These are phyloP conservation scores for Xylariomycetidae sp. DNA, from an alignment of 2,329 filamentous ascomycete species.

Conservation along the genomic window DNA sequence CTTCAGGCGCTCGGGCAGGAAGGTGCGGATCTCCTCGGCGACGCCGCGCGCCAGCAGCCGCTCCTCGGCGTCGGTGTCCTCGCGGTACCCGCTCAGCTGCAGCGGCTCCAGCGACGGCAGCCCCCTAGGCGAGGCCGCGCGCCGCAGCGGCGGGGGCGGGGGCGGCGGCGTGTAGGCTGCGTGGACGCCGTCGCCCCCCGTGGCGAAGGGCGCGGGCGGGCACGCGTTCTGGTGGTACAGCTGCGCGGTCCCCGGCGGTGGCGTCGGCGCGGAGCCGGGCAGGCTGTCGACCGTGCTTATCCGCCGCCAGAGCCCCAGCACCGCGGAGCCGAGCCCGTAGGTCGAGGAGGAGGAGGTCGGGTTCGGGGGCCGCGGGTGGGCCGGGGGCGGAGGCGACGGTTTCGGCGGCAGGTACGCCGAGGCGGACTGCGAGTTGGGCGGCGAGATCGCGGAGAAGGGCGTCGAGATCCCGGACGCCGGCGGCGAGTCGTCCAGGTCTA, in stretches of 20 bases:
- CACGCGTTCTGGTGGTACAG: conserved; percentile 17
- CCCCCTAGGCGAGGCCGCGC: conserved; percentile 72
- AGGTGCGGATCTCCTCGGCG: conserved; percentile 87
- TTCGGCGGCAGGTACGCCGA: conserved; percentile 1
- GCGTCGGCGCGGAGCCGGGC: conserved; percentile 13
- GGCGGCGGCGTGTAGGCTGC: conserved; percentile 46
- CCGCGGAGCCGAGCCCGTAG: conserved; percentile 20
- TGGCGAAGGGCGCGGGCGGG: neutral
- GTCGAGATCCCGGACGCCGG: conserved; percentile 20
- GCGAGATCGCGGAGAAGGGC: conserved; percentile 10
- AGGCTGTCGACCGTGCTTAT: conserved; percentile 46
- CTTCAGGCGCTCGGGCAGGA: conserved; percentile 81
- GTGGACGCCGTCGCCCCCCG: conserved; percentile 41
- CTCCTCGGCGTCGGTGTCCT: conserved; percentile 51
- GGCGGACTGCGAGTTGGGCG: neutral
- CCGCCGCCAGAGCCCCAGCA: conserved; percentile 59
- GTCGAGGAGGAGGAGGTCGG: conserved; percentile 6
- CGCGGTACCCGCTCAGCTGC: conserved; percentile 59
- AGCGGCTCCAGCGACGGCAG: conserved; percentile 85
- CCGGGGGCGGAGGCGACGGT: conserved; percentile 7
- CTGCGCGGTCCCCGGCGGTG: conserved; percentile 12
- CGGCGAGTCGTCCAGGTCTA: conserved; percentile 23
- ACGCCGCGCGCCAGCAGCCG: conserved; percentile 65
- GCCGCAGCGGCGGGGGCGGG: conserved; percentile 40
- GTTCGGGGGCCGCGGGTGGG: too few species aligned